Evolutionary conservation across 73 alveolate species (phyloP).

Genomic region (Paramecium octaurelia): DNA sequence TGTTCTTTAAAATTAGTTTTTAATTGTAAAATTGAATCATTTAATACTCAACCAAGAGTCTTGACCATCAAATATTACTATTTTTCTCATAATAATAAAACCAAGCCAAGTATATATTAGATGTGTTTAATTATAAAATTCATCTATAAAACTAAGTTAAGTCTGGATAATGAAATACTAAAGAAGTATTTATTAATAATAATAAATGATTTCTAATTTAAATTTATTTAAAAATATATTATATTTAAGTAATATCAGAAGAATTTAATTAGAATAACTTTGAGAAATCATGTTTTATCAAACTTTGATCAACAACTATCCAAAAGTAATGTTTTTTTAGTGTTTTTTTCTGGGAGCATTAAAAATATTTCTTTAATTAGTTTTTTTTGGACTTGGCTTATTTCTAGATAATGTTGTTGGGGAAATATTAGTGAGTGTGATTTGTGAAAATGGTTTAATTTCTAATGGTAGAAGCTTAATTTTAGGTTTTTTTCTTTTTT

Average conservation of each 20-base stretch:
- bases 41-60: too few species aligned
- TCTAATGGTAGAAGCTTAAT: neutral
- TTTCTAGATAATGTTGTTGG: neutral
- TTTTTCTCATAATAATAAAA: too few species aligned
- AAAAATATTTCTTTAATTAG: neutral
- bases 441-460: neutral
- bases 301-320: neutral
- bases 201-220: too few species aligned
- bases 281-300: neutral
- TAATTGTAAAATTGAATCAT: too few species aligned
- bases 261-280: neutral
- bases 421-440: neutral
- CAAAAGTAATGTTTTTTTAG: slow-evolving; percentile 3
- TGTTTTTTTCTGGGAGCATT: neutral
- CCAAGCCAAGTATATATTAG: too few species aligned
- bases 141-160: too few species aligned
- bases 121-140: too few species aligned
- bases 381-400: neutral
- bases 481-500: neutral
- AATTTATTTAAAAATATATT: too few species aligned
- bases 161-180: too few species aligned
- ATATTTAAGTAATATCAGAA: neutral
- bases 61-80: too few species aligned
- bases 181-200: too few species aligned
- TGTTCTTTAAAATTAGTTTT: too few species aligned